Evolutionary conservation across 768 basidiomycete species (phyloP), one percentile per base, ranked within the genome.

Genomic region (Hirschioporus abietinus): DNA sequence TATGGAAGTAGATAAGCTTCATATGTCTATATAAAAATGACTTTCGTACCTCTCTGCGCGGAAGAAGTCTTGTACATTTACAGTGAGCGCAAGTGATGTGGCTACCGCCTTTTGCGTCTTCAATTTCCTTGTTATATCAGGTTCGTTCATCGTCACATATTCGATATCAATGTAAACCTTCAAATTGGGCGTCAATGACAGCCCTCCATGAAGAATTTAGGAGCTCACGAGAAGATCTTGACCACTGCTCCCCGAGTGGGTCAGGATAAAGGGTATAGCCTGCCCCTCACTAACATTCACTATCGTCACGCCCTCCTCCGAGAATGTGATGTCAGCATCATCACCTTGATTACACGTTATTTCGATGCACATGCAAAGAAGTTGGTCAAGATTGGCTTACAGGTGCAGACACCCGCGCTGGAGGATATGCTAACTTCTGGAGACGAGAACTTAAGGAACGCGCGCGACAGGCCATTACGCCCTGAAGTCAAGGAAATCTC

Each of bases 31-130:
- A 25, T 7, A 4, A 15, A n/a, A 52, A 35, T 25, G 35, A 9
- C 57, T 65, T 35, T 15, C 82, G 59, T 42, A 95, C 96, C 87
- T 88, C 66, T 86, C 81, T 27, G 90, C 90, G 24, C 96, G 87
- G 81, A 99, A 98, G 76, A 94, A 96, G 74, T 99, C 97, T 76
- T 98, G 92, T 0, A 99, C 96, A 66, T 96, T 97, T 66, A 98
- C 92, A 1, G 91, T 86, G 59, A 99, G 81, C 0, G 96, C 96
- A 3, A 98, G 80, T 0, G 90, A 83, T 7, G 90, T 87, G 17
- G 84, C 81, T 4, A 96, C 80, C 1, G 82, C 76, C 66, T 85
- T 83, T 15, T 84, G 81, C 34, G 85, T 79, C 52, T 78, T 80
- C 27, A 93, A 75, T 6, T 76, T 83, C 42, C 94, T 84, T 18